Conservation (phyloP, 345 rosid species). For the Hibiscus mutabilis region DNA sequence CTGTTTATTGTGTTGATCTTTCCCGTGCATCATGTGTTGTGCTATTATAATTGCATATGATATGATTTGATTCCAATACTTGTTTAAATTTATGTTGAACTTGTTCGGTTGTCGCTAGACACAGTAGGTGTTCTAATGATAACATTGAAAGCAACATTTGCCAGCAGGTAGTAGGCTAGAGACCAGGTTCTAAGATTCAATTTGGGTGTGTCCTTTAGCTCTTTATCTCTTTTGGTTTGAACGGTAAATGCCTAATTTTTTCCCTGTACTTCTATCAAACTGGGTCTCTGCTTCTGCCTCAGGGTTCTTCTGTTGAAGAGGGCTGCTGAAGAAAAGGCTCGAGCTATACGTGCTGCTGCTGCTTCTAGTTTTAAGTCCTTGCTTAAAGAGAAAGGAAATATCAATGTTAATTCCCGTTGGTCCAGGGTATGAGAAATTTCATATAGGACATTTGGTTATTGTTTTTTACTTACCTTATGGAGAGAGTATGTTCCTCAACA, state of each 20-base stretch:
- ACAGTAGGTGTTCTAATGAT: slow-evolving; percentile 19
- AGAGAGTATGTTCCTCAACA: background rate
- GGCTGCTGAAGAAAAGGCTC: slow-evolving; percentile 72
- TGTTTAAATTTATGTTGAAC: slow-evolving; percentile 17
- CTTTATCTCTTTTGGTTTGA: slow-evolving; percentile 22
- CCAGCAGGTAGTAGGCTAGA: slow-evolving; percentile 27
- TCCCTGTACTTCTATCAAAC: background rate
- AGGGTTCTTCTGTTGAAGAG: slow-evolving; percentile 73
- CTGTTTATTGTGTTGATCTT: background rate
- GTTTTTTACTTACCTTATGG: background rate
- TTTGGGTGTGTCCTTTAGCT: slow-evolving; percentile 22
- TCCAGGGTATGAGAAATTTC: slow-evolving; percentile 51
- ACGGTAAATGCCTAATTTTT: background rate
- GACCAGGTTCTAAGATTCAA: slow-evolving; percentile 21
- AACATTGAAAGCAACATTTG: slow-evolving; percentile 25
- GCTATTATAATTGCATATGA: slow-evolving; percentile 1
- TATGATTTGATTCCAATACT: slow-evolving; percentile 6
- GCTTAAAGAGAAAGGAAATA: slow-evolving; percentile 67
- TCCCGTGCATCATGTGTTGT: background rate
- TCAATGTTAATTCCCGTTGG: slow-evolving; percentile 70
- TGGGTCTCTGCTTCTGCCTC: slow-evolving; percentile 17
- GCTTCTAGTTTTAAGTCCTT: slow-evolving; percentile 71
- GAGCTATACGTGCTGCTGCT: slow-evolving; percentile 57
- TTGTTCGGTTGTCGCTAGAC: slow-evolving; percentile 17
- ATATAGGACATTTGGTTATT: background rate